phyloP scores from a whole-genome alignment of 108 stramenopile species.

The Asterionellopsis glacialis region DNA sequence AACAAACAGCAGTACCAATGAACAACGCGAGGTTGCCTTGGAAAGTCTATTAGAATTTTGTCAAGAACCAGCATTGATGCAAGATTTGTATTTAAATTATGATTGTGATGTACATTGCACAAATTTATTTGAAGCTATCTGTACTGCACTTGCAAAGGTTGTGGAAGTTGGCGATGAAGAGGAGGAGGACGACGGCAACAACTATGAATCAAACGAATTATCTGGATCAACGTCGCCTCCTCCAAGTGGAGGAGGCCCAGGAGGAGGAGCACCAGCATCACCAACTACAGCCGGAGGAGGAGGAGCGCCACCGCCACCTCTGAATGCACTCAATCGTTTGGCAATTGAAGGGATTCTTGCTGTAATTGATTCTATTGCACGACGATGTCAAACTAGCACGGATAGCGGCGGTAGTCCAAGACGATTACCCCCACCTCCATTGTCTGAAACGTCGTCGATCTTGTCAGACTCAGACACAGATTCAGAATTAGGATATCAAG shows the following conservation, averaged over 20 bases:
- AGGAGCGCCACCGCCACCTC: constrained; percentile 25
- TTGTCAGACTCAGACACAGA: neutral
- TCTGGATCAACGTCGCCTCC: constrained; percentile 8
- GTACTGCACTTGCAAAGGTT: constrained; percentile 55
- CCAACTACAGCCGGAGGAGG: constrained; percentile 12
- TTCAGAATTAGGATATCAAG: constrained; percentile 1
- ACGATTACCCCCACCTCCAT: neutral
- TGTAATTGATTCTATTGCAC: constrained; percentile 83
- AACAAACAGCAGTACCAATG: constrained; percentile 27
- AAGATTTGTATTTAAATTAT: constrained; percentile 94
- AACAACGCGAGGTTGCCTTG: constrained; percentile 90
- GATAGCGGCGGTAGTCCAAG: neutral
- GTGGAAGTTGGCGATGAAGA: constrained; percentile 29
- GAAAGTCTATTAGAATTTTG: constrained; percentile 93
- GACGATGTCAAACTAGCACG: constrained; percentile 21
- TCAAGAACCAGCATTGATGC: constrained; percentile 89
- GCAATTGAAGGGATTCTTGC: constrained; percentile 86
- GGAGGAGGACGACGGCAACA: neutral
- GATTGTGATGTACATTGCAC: constrained; percentile 96
- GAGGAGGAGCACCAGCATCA: constrained; percentile 9
- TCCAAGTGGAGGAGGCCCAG: constrained; percentile 21
- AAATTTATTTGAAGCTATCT: constrained; percentile 89
- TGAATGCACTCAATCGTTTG: constrained; percentile 78
- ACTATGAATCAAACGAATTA: constrained; percentile 11
- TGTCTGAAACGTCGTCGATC: constrained; percentile 9